These are phyloP conservation scores for Linum usitatissimum DNA, from an alignment of 345 rosid species.

Conservation along the genomic window DNA sequence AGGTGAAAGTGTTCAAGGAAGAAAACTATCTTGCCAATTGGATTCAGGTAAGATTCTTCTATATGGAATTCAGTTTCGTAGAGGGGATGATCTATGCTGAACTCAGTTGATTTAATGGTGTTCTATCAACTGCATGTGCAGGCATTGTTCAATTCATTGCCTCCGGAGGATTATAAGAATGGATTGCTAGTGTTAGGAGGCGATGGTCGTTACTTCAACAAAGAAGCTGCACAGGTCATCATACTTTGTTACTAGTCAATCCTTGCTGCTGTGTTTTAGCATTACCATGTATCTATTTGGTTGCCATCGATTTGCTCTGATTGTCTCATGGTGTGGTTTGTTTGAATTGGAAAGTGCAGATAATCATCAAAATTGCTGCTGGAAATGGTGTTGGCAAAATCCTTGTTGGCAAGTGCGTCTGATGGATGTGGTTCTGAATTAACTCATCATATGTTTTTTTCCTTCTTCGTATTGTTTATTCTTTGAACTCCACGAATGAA, in stretches of 20 bases:
- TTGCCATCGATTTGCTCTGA: too few species aligned
- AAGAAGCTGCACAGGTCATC: constrained; percentile 84
- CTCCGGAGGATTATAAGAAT: constrained; percentile 63
- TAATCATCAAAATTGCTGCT: constrained; percentile 83
- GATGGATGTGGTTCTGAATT: background rate
- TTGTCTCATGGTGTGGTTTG: background rate
- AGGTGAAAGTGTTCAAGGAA: constrained; percentile 84
- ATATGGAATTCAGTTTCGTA: constrained; percentile 4
- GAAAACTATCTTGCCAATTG: constrained; percentile 90
- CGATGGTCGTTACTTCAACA: constrained; percentile 83
- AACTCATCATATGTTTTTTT: too few species aligned
- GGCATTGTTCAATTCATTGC: constrained; percentile 85
- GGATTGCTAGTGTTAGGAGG: constrained; percentile 81
- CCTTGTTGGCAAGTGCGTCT: constrained; percentile 70
- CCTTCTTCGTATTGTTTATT: too few species aligned
- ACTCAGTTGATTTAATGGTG: background rate
- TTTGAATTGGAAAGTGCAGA: constrained; percentile 38
- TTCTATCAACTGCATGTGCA: constrained; percentile 19
- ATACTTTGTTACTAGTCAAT: background rate
- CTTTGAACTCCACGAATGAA: too few species aligned
- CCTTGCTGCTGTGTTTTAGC: background rate
- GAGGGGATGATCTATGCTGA: background rate
- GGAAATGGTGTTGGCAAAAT: constrained; percentile 85
- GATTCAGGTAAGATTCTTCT: constrained; percentile 61
- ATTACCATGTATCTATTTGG: background rate